Percentiles rank a stretch among this genome's conserved stretches.
These are phyloP conservation scores for Xylaria arbuscula DNA, from an alignment of 2,329 filamentous ascomycete genomes.

Conservation along the genomic window DNA sequence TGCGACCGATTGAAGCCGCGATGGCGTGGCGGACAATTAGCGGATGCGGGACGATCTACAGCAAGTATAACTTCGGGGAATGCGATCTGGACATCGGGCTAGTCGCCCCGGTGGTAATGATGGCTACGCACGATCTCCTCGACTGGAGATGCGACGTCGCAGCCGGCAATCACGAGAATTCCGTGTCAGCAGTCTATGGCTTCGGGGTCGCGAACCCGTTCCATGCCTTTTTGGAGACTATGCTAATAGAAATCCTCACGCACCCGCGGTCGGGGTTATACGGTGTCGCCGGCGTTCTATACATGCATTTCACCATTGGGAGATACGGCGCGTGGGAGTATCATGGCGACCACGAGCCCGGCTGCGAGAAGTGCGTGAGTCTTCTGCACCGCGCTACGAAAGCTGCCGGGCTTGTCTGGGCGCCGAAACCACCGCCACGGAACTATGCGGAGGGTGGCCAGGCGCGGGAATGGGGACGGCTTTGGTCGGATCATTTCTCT, in stretches of 20 bases:
- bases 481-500: constrained; percentile 34
- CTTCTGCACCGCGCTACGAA: constrained; percentile 26
- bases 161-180: constrained; percentile 33
- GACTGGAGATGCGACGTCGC: constrained; percentile 37
- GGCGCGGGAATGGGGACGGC: constrained; percentile 23
- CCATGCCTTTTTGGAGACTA: constrained; percentile 30
- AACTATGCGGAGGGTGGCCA: constrained; percentile 30
- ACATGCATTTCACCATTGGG: constrained; percentile 31
- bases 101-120: constrained; percentile 32
- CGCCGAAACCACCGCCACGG: constrained; percentile 27
- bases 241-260: constrained; percentile 25
- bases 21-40: constrained; percentile 34
- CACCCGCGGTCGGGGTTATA: constrained; percentile 29
- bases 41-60: constrained; percentile 35
- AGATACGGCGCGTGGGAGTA: constrained; percentile 36
- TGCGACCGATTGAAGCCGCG: constrained; percentile 26
- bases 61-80: constrained; percentile 31
- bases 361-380: constrained; percentile 23
- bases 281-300: constrained; percentile 23
- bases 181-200: constrained; percentile 28
- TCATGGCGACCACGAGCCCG: constrained; percentile 23
- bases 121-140: constrained; percentile 31
- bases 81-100: constrained; percentile 26
- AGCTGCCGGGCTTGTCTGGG: constrained; percentile 28
- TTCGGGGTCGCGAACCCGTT: constrained; percentile 31